These are phyloP conservation scores for Ophiostoma piceae DNA, from an alignment of 2,329 filamentous ascomycete genomes.

Conservation along the genomic window DNA sequence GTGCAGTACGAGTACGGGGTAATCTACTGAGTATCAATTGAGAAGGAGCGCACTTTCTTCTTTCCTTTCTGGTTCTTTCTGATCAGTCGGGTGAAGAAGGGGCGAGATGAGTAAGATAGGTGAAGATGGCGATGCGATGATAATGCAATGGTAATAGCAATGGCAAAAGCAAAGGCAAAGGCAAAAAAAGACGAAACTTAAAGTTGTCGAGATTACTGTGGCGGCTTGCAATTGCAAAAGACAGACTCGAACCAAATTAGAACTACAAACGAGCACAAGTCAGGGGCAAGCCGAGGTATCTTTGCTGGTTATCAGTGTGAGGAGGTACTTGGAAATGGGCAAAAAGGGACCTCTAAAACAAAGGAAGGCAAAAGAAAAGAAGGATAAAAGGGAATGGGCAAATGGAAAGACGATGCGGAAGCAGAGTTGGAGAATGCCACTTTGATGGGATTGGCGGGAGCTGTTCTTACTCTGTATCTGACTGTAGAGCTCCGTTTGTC, in stretches of 20 bases:
- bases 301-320: background rate
- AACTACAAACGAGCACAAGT: background rate
- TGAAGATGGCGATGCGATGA: background rate
- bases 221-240: background rate
- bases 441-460: background rate
- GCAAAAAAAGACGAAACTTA: too few relatives aligned
- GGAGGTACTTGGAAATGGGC: background rate
- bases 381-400: background rate
- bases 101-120: background rate
- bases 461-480: background rate
- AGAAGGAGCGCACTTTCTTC: slow-evolving; percentile 1
- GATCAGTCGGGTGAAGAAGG: slow-evolving; percentile 7
- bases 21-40: background rate
- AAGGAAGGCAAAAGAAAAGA: too few relatives aligned
- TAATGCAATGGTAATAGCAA: background rate
- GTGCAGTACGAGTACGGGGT: background rate
- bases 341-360: background rate
- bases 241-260: too few relatives aligned
- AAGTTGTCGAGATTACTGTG: background rate
- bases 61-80: background rate
- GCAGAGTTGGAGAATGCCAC: background rate
- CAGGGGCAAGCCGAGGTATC: background rate
- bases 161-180: too few relatives aligned
- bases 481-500: background rate
- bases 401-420: slow-evolving; percentile 6